Conservation (phyloP, 176 grass and related monocot genomes). For the Guadua angustifolia region DNA sequence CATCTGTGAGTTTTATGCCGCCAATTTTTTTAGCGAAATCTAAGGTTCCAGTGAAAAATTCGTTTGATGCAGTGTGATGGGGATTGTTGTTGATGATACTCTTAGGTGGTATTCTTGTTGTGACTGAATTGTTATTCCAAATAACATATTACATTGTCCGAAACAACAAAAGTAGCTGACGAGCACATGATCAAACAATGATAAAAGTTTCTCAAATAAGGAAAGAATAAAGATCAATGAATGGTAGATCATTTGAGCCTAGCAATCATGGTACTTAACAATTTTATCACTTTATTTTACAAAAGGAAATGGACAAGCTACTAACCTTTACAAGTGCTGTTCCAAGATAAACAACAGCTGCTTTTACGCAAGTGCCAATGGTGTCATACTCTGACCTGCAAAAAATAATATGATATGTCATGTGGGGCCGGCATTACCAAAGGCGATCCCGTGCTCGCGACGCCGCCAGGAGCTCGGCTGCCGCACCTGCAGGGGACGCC, state of each 20-base stretch:
- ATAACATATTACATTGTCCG: constrained; percentile 17
- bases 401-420: constrained; percentile 21
- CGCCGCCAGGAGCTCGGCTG: too few species aligned
- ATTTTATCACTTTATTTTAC: constrained; percentile 20
- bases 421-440: too few species aligned
- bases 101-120: too few species aligned
- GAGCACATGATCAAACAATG: constrained; percentile 6
- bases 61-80: too few species aligned
- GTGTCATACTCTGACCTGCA: constrained; percentile 98
- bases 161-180: constrained; percentile 19
- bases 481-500: too few species aligned
- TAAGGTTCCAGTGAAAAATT: too few species aligned
- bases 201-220: neutral
- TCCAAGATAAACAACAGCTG: constrained; percentile 84
- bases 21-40: too few species aligned
- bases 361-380: constrained; percentile 88
- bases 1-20: too few species aligned
- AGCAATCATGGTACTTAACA: constrained; percentile 6
- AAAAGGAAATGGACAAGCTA: neutral
- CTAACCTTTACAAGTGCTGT: constrained; percentile 94
- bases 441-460: too few species aligned
- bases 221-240: neutral
- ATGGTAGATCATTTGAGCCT: neutral
- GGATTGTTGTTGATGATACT: too few species aligned
- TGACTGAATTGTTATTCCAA: neutral